A percentile compares a stretch with the other conserved stretches of the same genome.
phyloP scores from a whole-genome alignment of 768 basidiomycete genomes.

The Leccinellum rugosiceps region DNA sequence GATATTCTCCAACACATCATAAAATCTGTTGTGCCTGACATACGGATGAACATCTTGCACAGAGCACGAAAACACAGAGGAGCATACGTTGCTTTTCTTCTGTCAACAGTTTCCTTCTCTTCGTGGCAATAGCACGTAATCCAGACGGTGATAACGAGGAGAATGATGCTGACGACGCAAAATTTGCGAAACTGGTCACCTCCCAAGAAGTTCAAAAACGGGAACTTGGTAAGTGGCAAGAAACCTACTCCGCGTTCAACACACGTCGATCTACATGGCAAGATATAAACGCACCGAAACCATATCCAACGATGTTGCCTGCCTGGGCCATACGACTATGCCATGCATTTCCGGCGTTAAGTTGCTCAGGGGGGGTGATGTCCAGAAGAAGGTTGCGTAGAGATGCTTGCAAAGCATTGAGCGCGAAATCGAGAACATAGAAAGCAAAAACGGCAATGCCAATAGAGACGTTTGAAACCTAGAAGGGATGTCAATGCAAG shows the following conservation, averaged over 20 bases:
- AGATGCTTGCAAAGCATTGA: slow-evolving; percentile 93
- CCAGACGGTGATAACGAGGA: slow-evolving; percentile 79
- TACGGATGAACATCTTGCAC: background rate
- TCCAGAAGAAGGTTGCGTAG: slow-evolving; percentile 92
- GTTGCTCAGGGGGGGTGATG: slow-evolving; percentile 81
- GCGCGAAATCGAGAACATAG: slow-evolving; percentile 94
- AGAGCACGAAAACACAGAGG: slow-evolving; percentile 1
- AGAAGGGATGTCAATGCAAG: background rate
- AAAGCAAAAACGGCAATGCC: slow-evolving; percentile 85
- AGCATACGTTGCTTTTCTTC: slow-evolving; percentile 41
- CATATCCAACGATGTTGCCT: slow-evolving; percentile 95
- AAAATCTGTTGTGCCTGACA: slow-evolving; percentile 45
- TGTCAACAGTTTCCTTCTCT: slow-evolving; percentile 64
- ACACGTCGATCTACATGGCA: background rate
- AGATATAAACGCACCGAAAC: slow-evolving; percentile 59
- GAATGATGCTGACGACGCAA: slow-evolving; percentile 78
- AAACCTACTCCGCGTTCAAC: slow-evolving; percentile 53
- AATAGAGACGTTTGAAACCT: slow-evolving; percentile 75
- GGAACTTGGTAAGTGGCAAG: slow-evolving; percentile 78
- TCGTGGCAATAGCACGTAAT: slow-evolving; percentile 85
- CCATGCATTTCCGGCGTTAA: slow-evolving; percentile 96
- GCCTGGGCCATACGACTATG: slow-evolving; percentile 94
- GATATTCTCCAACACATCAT: slow-evolving; percentile 81
- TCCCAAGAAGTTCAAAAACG: slow-evolving; percentile 75
- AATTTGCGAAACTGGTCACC: slow-evolving; percentile 96